phyloP scores from a whole-genome alignment of 176 grass and related monocot genomes.

The Oryza rufipogon region DNA sequence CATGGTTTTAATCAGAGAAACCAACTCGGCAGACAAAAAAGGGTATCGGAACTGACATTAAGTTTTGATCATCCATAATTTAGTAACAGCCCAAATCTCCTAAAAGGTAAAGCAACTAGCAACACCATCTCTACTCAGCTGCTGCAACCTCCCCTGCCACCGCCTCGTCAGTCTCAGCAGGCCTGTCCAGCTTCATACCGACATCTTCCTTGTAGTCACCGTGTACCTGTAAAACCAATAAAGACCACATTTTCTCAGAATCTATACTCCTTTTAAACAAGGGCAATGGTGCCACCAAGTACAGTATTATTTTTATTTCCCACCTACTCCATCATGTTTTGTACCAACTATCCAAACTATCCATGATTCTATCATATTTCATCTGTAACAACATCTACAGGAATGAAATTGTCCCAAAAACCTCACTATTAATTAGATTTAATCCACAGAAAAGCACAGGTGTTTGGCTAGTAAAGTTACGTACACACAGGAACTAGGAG shows the following conservation, averaged over 20 bases:
- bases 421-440: too few relatives aligned
- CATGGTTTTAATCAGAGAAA: not conserved
- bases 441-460: too few relatives aligned
- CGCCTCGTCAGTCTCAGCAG: slow-evolving; percentile 55
- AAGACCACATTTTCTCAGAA: not conserved
- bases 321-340: too few relatives aligned
- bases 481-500: not conserved
- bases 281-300: too few relatives aligned
- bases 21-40: not conserved
- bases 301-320: too few relatives aligned
- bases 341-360: too few relatives aligned
- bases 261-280: too few relatives aligned
- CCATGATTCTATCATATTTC: too few relatives aligned
- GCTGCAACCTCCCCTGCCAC: slow-evolving; percentile 61
- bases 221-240: slow-evolving; percentile 50
- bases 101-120: not conserved
- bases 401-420: too few relatives aligned
- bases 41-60: not conserved
- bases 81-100: slow-evolving; percentile 10
- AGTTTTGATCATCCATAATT: not conserved
- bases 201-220: slow-evolving; percentile 89
- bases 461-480: not conserved
- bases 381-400: too few relatives aligned
- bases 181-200: slow-evolving; percentile 67
- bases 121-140: slow-evolving; percentile 34